Conservation (phyloP, 202 grass and related monocot species). For the Musa balbisiana region DNA sequence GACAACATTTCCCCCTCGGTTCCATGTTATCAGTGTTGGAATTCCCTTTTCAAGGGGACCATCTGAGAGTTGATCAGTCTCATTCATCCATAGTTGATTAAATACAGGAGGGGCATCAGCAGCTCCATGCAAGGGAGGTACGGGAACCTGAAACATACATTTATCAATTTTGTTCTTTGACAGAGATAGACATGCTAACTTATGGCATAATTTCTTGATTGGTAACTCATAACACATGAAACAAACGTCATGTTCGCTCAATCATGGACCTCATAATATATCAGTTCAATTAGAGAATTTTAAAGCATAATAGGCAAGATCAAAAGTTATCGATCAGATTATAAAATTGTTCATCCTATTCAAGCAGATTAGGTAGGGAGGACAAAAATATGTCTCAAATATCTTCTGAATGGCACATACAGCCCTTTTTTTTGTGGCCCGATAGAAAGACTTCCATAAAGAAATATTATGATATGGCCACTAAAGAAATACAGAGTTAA, state of each 20-base stretch:
- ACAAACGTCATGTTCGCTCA: no score
- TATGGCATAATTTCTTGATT: background rate
- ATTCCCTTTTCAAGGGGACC: constrained; percentile 71
- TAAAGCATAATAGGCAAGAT: background rate
- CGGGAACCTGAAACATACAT: constrained; percentile 62
- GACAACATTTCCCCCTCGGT: constrained; percentile 70
- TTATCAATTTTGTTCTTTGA: constrained; percentile 3
- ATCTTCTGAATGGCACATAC: background rate
- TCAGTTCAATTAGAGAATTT: background rate
- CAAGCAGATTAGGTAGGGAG: background rate
- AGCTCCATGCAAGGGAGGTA: constrained; percentile 73
- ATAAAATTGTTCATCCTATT: background rate
- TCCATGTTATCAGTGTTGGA: constrained; percentile 83
- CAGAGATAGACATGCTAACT: constrained; percentile 4
- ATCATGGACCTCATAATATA: no score
- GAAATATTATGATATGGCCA: background rate
- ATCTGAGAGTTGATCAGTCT: constrained; percentile 46
- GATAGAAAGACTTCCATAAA: background rate
- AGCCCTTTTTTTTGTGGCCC: no score
- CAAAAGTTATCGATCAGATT: background rate
- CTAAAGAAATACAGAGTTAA: background rate
- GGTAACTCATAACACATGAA: no score
- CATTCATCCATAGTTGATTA: constrained; percentile 71
- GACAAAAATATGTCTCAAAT: background rate
- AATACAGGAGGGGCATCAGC: constrained; percentile 54